These are phyloP conservation scores for Carex arenaria DNA, from an alignment of 202 grass and related monocot genomes.

Conservation along the genomic window DNA sequence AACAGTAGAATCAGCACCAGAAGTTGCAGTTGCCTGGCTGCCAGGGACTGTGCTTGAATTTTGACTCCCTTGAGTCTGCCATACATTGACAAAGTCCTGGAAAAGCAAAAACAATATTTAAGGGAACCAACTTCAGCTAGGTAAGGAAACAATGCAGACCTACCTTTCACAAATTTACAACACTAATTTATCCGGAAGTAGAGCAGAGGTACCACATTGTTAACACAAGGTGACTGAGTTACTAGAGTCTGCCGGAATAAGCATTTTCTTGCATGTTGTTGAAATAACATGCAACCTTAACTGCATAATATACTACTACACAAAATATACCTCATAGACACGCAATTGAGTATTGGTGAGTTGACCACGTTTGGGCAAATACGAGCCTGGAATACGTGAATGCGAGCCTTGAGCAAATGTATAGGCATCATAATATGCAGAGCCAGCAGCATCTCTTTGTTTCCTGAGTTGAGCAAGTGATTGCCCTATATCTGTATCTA, in stretches of 20 bases:
- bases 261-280: background rate
- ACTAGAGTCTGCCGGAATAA: background rate
- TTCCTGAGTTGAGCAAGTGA: conserved; percentile 70
- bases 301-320: background rate
- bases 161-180: background rate
- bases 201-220: background rate
- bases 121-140: background rate
- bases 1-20: conserved; percentile 12
- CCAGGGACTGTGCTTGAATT: conserved; percentile 49
- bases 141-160: background rate
- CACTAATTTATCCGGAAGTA: background rate
- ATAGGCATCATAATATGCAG: conserved; percentile 80
- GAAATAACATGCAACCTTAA: background rate
- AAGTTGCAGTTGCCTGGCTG: conserved; percentile 29
- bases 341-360: conserved; percentile 55
- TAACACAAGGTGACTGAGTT: background rate
- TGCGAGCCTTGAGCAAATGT: conserved; percentile 74
- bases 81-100: conserved; percentile 90
- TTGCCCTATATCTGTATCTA: conserved; percentile 79
- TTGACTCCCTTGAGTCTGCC: conserved; percentile 73
- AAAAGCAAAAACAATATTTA: conserved; percentile 24
- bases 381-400: conserved; percentile 56
- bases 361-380: conserved; percentile 74
- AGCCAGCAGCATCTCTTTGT: conserved; percentile 69
- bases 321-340: conserved; percentile 75